Evolutionary conservation across 164 flowering plant genomes (phyloP).

Genomic region (Warburgia ugandensis): DNA sequence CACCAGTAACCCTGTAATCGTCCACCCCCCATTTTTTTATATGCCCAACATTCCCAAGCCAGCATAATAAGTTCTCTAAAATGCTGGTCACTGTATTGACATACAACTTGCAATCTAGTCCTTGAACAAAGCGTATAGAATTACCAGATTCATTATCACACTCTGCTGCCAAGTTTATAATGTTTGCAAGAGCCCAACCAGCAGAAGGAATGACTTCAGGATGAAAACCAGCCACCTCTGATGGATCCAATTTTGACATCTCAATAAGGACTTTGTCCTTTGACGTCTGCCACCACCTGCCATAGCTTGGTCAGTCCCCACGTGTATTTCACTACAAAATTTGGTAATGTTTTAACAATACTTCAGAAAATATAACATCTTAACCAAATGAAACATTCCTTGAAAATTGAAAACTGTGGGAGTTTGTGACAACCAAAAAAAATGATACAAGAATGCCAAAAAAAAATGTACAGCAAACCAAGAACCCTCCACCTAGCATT

Average conservation of each 20-base stretch:
- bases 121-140: slow-evolving; percentile 36
- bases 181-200: slow-evolving; percentile 93
- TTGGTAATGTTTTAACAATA: too few species aligned
- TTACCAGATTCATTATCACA: slow-evolving; percentile 29
- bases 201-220: slow-evolving; percentile 39
- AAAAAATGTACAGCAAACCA: too few species aligned
- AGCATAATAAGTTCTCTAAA: slow-evolving; percentile 47
- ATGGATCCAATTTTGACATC: slow-evolving; percentile 47
- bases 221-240: slow-evolving; percentile 12
- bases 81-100: slow-evolving; percentile 45
- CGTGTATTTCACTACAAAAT: slow-evolving; percentile 11
- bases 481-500: too few species aligned
- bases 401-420: too few species aligned
- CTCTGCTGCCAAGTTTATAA: slow-evolving; percentile 50
- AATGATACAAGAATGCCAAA: too few species aligned
- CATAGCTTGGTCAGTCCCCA: slow-evolving; percentile 71
- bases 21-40: slow-evolving; percentile 27
- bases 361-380: too few species aligned
- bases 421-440: too few species aligned
- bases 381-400: too few species aligned
- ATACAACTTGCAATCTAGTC: slow-evolving; percentile 41
- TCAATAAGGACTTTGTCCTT: slow-evolving; percentile 48
- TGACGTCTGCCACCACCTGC: slow-evolving; percentile 94
- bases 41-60: slow-evolving; percentile 35
- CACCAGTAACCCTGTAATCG: slow-evolving; percentile 15